phyloP scores from a whole-genome alignment of 305 asterid species.

The Stenogyne calaminthoides region DNA sequence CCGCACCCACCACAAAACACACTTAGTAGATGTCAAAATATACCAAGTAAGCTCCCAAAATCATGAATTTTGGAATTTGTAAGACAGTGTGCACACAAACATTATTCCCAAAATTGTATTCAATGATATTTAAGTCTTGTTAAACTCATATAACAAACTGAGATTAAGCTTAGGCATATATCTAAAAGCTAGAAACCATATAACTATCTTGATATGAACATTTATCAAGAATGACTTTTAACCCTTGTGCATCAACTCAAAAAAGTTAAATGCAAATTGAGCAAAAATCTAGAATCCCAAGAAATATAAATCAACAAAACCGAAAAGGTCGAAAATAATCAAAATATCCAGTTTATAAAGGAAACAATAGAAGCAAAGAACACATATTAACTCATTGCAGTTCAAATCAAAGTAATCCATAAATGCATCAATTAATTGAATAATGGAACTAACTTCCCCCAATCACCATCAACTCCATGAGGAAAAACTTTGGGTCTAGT shows the following conservation, averaged over 20 bases:
- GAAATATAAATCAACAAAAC: background rate
- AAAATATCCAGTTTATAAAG: background rate
- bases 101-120: background rate
- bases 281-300: background rate
- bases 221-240: background rate
- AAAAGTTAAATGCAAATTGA: background rate
- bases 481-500: background rate
- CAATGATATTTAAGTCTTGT: background rate
- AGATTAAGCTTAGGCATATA: background rate
- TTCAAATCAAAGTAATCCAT: background rate
- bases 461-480: conserved; percentile 7
- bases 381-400: background rate
- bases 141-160: background rate
- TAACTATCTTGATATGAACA: conserved; percentile 5
- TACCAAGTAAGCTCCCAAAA: background rate
- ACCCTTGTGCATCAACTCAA: background rate
- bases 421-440: conserved; percentile 10
- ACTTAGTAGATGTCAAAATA: background rate
- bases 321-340: background rate
- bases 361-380: conserved; percentile 20
- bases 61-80: background rate
- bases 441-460: background rate
- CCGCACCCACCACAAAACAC: background rate
- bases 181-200: background rate
- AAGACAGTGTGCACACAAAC: background rate